Conservation (phyloP, 805 yeast species). For the Candida yuanshanica region DNA sequence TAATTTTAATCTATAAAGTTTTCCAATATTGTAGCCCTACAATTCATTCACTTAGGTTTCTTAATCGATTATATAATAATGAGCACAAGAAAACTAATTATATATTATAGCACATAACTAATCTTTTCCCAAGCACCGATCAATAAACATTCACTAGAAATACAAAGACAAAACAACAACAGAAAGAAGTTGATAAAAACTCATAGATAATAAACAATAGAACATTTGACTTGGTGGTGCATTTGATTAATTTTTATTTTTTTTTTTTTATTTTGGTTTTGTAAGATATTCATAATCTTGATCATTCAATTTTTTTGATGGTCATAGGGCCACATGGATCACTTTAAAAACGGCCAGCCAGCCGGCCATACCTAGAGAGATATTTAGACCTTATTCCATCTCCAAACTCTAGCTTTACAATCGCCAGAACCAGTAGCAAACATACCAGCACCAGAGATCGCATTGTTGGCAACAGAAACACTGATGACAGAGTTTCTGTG, state of each 20-base stretch:
- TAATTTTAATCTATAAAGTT: too few species aligned
- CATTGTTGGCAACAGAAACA: constrained; percentile 84
- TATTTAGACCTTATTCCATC: constrained; percentile 49
- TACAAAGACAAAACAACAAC: background rate
- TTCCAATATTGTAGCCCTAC: too few species aligned
- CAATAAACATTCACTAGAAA: background rate
- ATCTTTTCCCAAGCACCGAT: background rate
- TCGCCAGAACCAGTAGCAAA: constrained; percentile 98
- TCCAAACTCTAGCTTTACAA: constrained; percentile 96
- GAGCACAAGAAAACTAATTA: background rate
- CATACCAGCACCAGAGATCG: constrained; percentile 66
- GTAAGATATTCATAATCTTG: background rate
- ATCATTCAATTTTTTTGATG: background rate
- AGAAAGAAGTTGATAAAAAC: background rate
- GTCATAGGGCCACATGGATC: constrained; percentile 1
- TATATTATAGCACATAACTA: background rate
- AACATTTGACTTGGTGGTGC: background rate
- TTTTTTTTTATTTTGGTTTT: background rate
- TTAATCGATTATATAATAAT: background rate
- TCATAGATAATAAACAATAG: background rate
- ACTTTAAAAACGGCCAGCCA: constrained; percentile 6
- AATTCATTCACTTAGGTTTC: background rate
- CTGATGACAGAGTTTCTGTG: constrained; percentile 94
- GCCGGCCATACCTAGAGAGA: constrained; percentile 1
- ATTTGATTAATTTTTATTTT: background rate